phyloP scores from a whole-genome alignment of 1,284 basidiomycete species.

The Naganishia sp. region DNA sequence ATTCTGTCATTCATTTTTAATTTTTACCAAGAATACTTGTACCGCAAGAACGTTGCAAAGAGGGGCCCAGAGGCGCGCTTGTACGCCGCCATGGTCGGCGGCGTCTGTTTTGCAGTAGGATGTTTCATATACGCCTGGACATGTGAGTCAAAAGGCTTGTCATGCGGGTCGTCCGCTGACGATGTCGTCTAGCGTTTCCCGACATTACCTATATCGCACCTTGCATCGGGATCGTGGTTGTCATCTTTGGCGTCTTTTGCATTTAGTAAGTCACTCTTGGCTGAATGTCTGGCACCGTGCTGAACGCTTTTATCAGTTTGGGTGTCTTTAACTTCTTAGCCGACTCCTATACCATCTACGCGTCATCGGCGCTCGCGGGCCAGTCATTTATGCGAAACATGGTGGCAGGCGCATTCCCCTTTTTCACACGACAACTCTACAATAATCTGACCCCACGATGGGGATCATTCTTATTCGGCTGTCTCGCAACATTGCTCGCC shows the following conservation, averaged over 20 bases:
- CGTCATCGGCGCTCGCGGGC: conserved; percentile 43
- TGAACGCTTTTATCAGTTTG: conserved; percentile 36
- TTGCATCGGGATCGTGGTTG: conserved; percentile 61
- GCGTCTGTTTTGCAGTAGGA: conserved; percentile 63
- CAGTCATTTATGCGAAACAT: conserved; percentile 33
- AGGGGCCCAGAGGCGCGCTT: conserved; percentile 73
- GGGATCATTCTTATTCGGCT: conserved; percentile 33
- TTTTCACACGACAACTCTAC: conserved; percentile 33
- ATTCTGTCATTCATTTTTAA: conserved; percentile 63
- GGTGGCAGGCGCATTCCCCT: conserved; percentile 34
- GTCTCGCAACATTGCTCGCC: conserved; percentile 35
- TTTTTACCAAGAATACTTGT: conserved; percentile 67
- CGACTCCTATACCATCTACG: conserved; percentile 42
- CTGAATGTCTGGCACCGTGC: neutral
- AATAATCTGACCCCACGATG: conserved; percentile 32
- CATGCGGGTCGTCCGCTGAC: neutral
- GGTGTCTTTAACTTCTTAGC: conserved; percentile 37
- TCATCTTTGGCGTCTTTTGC: conserved; percentile 41
- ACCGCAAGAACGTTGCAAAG: conserved; percentile 61
- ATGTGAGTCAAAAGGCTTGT: conserved; percentile 24
- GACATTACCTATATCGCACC: conserved; percentile 34
- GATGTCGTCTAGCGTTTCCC: neutral
- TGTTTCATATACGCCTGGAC: conserved; percentile 60
- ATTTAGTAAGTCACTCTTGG: conserved; percentile 15
- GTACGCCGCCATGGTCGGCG: conserved; percentile 66